Evolutionary conservation across 108 stramenopile genomes (phyloP).

Genomic region (Nitzschia palea): DNA sequence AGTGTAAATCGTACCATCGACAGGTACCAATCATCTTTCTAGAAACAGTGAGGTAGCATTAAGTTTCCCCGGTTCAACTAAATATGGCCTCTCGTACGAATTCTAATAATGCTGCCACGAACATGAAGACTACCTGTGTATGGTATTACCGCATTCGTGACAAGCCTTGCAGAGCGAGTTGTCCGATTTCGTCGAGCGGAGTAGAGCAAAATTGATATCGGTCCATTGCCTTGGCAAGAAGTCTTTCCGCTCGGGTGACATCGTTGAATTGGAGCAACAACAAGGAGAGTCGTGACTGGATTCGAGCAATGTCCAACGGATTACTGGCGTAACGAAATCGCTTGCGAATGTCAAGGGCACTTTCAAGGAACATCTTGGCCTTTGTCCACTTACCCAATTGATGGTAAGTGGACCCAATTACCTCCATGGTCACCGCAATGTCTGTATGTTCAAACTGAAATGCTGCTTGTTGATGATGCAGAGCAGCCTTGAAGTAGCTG

Average conservation of each 20-base stretch:
- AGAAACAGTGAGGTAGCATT: too few species aligned
- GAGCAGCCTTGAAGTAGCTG: background rate
- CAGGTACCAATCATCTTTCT: too few species aligned
- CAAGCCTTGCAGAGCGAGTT: background rate
- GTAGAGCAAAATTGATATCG: background rate
- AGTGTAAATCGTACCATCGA: too few species aligned
- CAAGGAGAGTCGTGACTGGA: background rate
- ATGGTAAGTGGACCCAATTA: constrained; percentile 7
- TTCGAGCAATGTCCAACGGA: background rate
- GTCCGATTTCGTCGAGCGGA: background rate
- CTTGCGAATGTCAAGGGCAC: constrained; percentile 3
- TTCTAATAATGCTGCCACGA: too few species aligned
- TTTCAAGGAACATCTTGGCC: background rate
- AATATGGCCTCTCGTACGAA: too few species aligned
- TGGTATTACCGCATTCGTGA: background rate
- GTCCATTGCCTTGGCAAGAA: background rate
- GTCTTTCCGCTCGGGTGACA: background rate
- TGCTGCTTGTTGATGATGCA: background rate
- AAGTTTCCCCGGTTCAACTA: too few species aligned
- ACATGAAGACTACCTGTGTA: too few species aligned
- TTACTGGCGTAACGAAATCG: background rate
- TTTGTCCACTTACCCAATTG: background rate
- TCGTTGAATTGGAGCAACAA: background rate
- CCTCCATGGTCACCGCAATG: constrained; percentile 9
- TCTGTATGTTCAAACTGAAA: background rate